Evolutionary conservation across 2,329 filamentous ascomycete genomes (phyloP).

Genomic region (Leptographium radiaticola): DNA sequence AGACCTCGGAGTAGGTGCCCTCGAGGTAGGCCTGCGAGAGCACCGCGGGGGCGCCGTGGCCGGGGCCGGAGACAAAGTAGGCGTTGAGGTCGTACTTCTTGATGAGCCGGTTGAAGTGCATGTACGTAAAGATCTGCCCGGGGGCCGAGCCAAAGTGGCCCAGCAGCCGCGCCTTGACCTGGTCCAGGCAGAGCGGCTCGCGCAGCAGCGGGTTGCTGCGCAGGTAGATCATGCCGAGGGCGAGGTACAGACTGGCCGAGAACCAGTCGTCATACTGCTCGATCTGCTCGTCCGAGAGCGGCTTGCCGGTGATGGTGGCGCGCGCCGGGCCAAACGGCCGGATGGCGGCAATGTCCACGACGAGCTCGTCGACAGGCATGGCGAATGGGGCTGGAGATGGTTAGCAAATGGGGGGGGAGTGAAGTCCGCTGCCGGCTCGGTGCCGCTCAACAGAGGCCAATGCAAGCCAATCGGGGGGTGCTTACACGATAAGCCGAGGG

Average conservation of each 20-base stretch:
- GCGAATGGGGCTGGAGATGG: too few species aligned
- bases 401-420: too few species aligned
- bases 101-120: constrained; percentile 72
- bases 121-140: constrained; percentile 70
- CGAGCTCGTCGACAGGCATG: constrained; percentile 3
- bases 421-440: too few species aligned
- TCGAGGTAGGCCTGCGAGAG: constrained; percentile 68
- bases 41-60: constrained; percentile 64
- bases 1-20: constrained; percentile 65
- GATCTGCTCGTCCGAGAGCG: constrained; percentile 53
- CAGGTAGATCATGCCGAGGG: constrained; percentile 70
- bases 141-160: constrained; percentile 71
- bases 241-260: constrained; percentile 61
- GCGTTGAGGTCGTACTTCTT: constrained; percentile 65
- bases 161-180: constrained; percentile 61
- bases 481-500: too few species aligned
- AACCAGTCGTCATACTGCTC: constrained; percentile 60
- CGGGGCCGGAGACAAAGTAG: constrained; percentile 63
- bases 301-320: constrained; percentile 47
- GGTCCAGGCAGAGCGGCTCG: constrained; percentile 53
- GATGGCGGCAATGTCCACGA: constrained; percentile 38
- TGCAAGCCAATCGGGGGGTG: too few species aligned
- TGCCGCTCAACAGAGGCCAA: too few species aligned
- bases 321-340: constrained; percentile 52
- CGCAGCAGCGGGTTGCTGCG: constrained; percentile 59